Percentiles rank a stretch among this genome's conserved stretches.
Evolutionary conservation across 257 asterid genomes (phyloP).

Genomic region (Solanum habrochaites): DNA sequence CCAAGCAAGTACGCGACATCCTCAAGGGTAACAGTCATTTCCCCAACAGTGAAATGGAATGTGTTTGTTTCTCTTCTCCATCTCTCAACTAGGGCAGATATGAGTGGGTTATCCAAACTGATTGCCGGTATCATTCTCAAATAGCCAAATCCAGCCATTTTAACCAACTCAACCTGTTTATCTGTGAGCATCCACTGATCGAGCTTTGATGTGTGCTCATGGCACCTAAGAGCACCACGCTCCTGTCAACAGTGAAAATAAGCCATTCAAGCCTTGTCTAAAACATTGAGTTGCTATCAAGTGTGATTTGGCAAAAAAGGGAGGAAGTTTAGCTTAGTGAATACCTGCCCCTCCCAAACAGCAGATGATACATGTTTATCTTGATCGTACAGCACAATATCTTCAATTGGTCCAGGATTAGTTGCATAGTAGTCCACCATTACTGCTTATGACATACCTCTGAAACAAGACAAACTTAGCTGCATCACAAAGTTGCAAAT

Average conservation of each 20-base stretch:
- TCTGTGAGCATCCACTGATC: conserved; percentile 88
- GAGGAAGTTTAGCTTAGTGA: not conserved
- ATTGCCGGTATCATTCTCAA: conserved; percentile 70
- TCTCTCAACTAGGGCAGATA: conserved; percentile 89
- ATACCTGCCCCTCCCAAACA: conserved; percentile 96
- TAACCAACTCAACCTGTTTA: conserved; percentile 48
- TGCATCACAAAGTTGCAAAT: not conserved
- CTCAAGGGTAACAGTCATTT: conserved; percentile 90
- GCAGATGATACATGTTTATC: conserved; percentile 93
- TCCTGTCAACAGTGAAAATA: conserved; percentile 38
- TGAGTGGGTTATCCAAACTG: conserved; percentile 84
- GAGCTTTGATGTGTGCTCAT: conserved; percentile 96
- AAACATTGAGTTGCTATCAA: not conserved
- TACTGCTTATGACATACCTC: not conserved
- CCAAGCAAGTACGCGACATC: conserved; percentile 91
- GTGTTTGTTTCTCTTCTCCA: conserved; percentile 97
- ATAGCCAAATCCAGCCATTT: conserved; percentile 72
- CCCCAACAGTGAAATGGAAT: conserved; percentile 82
- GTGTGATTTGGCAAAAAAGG: not conserved
- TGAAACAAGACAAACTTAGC: not conserved
- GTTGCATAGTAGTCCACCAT: conserved; percentile 53
- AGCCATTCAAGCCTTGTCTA: not conserved
- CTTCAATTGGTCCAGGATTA: conserved; percentile 84
- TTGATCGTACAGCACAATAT: conserved; percentile 76
- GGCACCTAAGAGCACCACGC: conserved; percentile 93